Conservation (phyloP, 2,329 filamentous ascomycete species). For the Cladophialophora exuberans region DNA sequence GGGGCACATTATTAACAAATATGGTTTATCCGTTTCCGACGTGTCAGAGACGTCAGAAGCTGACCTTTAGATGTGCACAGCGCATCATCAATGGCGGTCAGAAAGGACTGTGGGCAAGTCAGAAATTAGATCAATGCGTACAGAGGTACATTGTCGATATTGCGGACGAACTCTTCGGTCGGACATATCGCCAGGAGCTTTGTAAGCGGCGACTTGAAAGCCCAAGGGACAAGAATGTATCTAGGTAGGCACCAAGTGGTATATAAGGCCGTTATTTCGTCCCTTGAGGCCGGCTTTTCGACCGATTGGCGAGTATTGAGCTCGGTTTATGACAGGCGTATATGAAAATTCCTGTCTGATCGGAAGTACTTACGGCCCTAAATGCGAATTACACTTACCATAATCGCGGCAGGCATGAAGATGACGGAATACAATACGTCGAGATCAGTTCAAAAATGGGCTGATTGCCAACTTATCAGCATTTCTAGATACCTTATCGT, state of each 20-base stretch:
- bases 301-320: too few relatives aligned
- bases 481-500: neutral
- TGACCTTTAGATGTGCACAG: neutral
- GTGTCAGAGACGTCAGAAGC: neutral
- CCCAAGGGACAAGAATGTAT: neutral
- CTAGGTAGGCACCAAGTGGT: neutral
- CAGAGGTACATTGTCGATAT: neutral
- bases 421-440: too few relatives aligned
- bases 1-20: neutral
- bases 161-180: neutral
- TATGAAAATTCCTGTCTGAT: too few relatives aligned
- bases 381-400: too few relatives aligned
- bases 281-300: neutral
- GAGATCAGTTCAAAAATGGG: too few relatives aligned
- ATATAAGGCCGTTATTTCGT: neutral
- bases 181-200: neutral
- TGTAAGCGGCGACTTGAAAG: neutral
- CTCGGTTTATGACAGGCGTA: too few relatives aligned
- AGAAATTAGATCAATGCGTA: neutral
- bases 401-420: too few relatives aligned
- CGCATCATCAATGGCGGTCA: too few relatives aligned
- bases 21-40: neutral
- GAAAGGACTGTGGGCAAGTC: neutral
- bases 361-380: too few relatives aligned
- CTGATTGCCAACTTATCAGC: too few relatives aligned